A percentile compares a stretch with the other conserved stretches of the same genome.
These are phyloP conservation scores for Aspergillus incahuasiensis DNA, from an alignment of 495 filamentous ascomycete genomes.

Conservation along the genomic window DNA sequence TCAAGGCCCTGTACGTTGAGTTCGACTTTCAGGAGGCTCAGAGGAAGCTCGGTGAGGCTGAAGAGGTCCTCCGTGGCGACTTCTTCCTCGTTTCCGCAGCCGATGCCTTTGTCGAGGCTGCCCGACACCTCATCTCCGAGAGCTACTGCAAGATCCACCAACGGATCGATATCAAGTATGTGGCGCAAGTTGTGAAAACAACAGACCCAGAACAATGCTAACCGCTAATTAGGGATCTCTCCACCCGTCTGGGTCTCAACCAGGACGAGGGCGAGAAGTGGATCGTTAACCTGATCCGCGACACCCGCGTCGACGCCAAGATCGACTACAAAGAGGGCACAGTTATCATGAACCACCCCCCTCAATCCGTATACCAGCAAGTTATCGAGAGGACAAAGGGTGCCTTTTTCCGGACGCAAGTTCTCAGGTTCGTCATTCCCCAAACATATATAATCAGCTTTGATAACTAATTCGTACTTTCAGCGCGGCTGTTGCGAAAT, in stretches of 20 bases:
- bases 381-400: slow-evolving; percentile 96
- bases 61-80: slow-evolving; percentile 85
- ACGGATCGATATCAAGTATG: slow-evolving; percentile 89
- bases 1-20: slow-evolving; percentile 93
- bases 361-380: slow-evolving; percentile 96
- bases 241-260: slow-evolving; percentile 79
- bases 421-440: slow-evolving; percentile 50
- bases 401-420: slow-evolving; percentile 83
- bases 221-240: slow-evolving; percentile 62
- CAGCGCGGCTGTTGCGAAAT: slow-evolving; percentile 49
- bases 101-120: slow-evolving; percentile 89
- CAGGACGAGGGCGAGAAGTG: slow-evolving; percentile 98
- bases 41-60: slow-evolving; percentile 82
- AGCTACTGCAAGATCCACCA: slow-evolving; percentile 99
- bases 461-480: not conserved
- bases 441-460: not conserved
- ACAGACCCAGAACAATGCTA: slow-evolving; percentile 13
- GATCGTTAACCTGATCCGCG: slow-evolving; percentile 98
- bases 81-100: slow-evolving; percentile 88
- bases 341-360: slow-evolving; percentile 98
- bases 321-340: slow-evolving; percentile 98
- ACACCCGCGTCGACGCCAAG: slow-evolving; percentile 96
- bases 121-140: slow-evolving; percentile 93
- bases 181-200: not conserved
- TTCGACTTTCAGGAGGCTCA: slow-evolving; percentile 99